Conservation (phyloP, 2,329 filamentous ascomycete species). For the Talaromyces sp. region DNA sequence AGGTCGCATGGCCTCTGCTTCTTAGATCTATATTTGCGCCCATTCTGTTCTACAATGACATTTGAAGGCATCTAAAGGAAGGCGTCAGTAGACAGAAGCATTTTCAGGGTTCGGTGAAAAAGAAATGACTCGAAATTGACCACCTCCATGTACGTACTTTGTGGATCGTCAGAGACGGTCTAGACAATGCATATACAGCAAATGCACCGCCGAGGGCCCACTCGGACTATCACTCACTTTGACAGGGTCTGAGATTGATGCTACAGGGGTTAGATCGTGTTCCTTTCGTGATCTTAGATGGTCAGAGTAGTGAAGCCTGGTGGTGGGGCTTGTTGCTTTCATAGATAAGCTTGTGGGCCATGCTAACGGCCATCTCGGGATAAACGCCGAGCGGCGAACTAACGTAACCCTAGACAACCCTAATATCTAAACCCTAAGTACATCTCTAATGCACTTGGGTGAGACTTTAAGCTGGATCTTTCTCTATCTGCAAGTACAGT, state of each 20-base stretch:
- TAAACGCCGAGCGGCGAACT: not conserved
- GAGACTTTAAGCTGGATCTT: not conserved
- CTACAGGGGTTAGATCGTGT: not conserved
- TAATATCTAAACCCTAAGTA: not conserved
- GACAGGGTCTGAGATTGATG: not conserved
- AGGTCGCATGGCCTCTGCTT: conserved; percentile 9
- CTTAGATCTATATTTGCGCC: conserved; percentile 8
- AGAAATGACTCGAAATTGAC: not conserved
- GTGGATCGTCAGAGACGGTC: not conserved
- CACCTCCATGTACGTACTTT: not conserved
- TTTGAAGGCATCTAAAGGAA: not conserved
- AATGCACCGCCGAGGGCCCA: not conserved
- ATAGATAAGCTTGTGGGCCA: not conserved
- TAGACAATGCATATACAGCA: not conserved
- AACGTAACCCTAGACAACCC: not conserved
- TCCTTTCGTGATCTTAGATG: not conserved
- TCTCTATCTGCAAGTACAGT: not conserved
- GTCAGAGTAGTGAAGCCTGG: not conserved
- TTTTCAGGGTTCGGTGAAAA: not conserved
- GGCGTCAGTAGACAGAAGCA: not conserved
- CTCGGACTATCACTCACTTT: not conserved
- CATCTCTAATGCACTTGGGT: not conserved
- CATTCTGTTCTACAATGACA: conserved; percentile 12
- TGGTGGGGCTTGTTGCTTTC: not conserved
- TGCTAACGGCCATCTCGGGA: not conserved